Percentiles rank a stretch among this genome's conserved stretches.
These are phyloP conservation scores for Castanea crenata DNA, from an alignment of 306 rosid genomes.

Conservation along the genomic window DNA sequence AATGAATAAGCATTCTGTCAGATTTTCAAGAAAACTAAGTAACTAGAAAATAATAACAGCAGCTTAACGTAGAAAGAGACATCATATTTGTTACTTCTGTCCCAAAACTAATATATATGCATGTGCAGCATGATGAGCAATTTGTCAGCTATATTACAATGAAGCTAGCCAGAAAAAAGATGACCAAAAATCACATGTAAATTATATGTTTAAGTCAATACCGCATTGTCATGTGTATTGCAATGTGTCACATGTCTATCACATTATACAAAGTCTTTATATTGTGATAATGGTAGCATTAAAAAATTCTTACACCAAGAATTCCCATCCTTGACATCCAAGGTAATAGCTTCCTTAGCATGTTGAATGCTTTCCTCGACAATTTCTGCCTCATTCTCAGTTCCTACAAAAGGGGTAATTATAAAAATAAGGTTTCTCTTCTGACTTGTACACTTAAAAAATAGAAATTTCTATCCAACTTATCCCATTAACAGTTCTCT, in stretches of 20 bases:
- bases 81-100: not conserved
- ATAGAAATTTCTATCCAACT: not conserved
- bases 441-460: not conserved
- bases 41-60: not conserved
- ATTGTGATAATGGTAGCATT: not conserved
- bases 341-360: slow-evolving; percentile 84
- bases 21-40: not conserved
- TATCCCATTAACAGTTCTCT: not conserved
- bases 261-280: not conserved
- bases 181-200: not conserved
- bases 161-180: slow-evolving; percentile 1
- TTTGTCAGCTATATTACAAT: not conserved
- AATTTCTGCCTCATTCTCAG: slow-evolving; percentile 78
- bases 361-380: slow-evolving; percentile 94
- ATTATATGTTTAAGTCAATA: not conserved
- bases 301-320: slow-evolving; percentile 81
- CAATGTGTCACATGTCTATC: not conserved
- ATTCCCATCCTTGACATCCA: slow-evolving; percentile 92
- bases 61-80: not conserved
- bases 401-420: slow-evolving; percentile 44
- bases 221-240: not conserved
- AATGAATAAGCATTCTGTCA: not conserved
- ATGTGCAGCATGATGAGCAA: not conserved
- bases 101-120: not conserved
- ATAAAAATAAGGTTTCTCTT: not conserved